Base-by-base conservation (phyloP, 2,329 filamentous ascomycete genomes). In the Magnaporthiopsis rhizophila region DNA sequence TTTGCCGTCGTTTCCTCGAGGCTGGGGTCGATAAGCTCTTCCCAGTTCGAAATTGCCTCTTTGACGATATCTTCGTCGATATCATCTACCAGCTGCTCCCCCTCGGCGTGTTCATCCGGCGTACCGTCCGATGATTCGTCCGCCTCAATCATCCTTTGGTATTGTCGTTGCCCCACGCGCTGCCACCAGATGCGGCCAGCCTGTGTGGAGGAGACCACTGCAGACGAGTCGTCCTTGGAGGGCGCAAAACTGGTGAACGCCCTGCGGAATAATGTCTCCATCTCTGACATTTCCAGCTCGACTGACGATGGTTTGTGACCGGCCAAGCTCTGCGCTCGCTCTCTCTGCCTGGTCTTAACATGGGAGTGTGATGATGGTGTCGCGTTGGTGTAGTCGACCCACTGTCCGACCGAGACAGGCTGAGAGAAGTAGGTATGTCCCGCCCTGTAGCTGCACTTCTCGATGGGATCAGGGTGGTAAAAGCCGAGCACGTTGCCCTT, bases 221-320 rank as follows among this genome's bases (percentile, higher is more conserved):
- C 88, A 15, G 83, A 85, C 3, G 89, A 83, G 71, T 93, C 87
- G 73, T 94, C 90, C 69, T 85, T 88, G 62, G 84, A 86, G 0
- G 90, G 90, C 7, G 90, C 90, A 73, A 93, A 94, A 71, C 88
- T 90, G 0, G 89, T 92, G 73, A 92, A 94, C 1, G 88, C 90
- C 64, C 88, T 86, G 36, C 89, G 83, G 71, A 93, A 94, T 12
- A 93, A 77, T 0, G 87, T 83, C 69, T 93, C 90, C 75, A 92
- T 85, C 72, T 89, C 89, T 3, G 85, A 83, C 69, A 85, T 79
- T 71, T 89, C 81, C 1, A 84, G 72, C 67, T 88, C 85, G 0
- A 77, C 76, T 6, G 79, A 74, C 2, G 83, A 82, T 6, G 82
- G 83, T 74, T 86, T 84, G 72, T 78, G 83, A 68, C 81, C 87